phyloP scores from a whole-genome alignment of 2,329 filamentous ascomycete genomes.

The Clathrospora elynae region DNA sequence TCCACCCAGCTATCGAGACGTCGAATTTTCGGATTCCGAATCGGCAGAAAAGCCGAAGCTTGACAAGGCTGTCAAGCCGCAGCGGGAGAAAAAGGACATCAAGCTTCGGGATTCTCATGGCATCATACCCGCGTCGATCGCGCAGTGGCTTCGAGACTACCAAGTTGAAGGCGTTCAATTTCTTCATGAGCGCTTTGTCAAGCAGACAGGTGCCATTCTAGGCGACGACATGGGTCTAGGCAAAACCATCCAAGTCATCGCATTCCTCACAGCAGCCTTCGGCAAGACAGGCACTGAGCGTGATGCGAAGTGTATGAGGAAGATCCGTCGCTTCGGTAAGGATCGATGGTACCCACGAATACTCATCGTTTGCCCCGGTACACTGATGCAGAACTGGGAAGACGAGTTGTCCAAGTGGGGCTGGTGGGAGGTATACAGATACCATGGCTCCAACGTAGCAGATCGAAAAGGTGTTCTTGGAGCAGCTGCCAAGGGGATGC shows the following conservation, averaged over 20 bases:
- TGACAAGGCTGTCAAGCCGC: slow-evolving; percentile 63
- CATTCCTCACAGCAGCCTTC: slow-evolving; percentile 88
- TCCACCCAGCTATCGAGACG: slow-evolving; percentile 75
- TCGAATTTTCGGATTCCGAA: slow-evolving; percentile 77
- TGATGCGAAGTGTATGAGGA: slow-evolving; percentile 85
- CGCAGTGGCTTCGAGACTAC: slow-evolving; percentile 90
- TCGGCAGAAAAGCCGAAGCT: slow-evolving; percentile 73
- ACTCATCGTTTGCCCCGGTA: slow-evolving; percentile 86
- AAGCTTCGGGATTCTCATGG: slow-evolving; percentile 75
- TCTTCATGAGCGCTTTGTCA: slow-evolving; percentile 85
- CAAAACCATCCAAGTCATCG: slow-evolving; percentile 95
- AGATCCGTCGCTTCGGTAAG: slow-evolving; percentile 67
- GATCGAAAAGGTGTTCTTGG: slow-evolving; percentile 71
- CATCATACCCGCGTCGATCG: slow-evolving; percentile 83
- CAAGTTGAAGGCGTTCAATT: slow-evolving; percentile 86
- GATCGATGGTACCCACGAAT: slow-evolving; percentile 80
- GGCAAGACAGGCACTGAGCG: slow-evolving; percentile 91
- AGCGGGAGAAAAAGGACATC: slow-evolving; percentile 74
- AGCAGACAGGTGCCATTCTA: slow-evolving; percentile 86
- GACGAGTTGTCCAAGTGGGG: slow-evolving; percentile 88
- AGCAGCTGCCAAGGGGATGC: slow-evolving; percentile 73
- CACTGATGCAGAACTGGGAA: slow-evolving; percentile 88
- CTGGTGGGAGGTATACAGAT: slow-evolving; percentile 89
- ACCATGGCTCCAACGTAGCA: slow-evolving; percentile 67
- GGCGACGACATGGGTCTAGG: slow-evolving; percentile 98